Conservation (phyloP, 495 filamentous ascomycete species). For the Neurospora sp. region DNA sequence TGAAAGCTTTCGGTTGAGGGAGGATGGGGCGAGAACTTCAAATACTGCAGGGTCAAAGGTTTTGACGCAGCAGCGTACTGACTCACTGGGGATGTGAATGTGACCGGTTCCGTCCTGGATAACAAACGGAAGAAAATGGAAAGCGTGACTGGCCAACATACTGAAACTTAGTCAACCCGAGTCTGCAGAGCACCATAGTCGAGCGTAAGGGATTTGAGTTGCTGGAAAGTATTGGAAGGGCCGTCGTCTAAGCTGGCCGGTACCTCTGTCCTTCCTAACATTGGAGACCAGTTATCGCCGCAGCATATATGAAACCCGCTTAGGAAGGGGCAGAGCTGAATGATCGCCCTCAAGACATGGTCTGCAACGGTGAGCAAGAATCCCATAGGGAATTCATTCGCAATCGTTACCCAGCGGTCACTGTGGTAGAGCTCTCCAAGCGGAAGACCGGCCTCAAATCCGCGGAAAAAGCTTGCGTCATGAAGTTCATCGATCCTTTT, state of each 20-base stretch:
- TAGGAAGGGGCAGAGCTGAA: background rate
- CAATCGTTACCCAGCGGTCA: too few species aligned
- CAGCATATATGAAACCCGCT: background rate
- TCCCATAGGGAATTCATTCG: fast-evolving
- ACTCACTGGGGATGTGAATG: background rate
- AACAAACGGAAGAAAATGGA: background rate
- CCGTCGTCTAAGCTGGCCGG: background rate
- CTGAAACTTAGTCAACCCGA: background rate
- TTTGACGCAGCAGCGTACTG: background rate
- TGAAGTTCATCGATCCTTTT: background rate
- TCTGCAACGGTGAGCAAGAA: background rate
- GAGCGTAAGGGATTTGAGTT: background rate
- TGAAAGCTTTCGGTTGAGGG: background rate
- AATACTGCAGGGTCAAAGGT: background rate
- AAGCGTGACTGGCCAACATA: background rate
- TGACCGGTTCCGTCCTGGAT: background rate
- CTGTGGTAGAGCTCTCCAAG: background rate
- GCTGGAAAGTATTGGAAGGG: background rate
- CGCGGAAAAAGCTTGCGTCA: background rate
- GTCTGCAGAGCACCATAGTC: background rate
- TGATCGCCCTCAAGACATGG: background rate
- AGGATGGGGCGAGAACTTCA: background rate
- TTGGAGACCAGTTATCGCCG: too few species aligned
- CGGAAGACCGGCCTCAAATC: background rate
- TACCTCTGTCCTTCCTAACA: too few species aligned